These are phyloP conservation scores for Jackrogersella minutella DNA, from an alignment of 495 filamentous ascomycete species.

Conservation along the genomic window DNA sequence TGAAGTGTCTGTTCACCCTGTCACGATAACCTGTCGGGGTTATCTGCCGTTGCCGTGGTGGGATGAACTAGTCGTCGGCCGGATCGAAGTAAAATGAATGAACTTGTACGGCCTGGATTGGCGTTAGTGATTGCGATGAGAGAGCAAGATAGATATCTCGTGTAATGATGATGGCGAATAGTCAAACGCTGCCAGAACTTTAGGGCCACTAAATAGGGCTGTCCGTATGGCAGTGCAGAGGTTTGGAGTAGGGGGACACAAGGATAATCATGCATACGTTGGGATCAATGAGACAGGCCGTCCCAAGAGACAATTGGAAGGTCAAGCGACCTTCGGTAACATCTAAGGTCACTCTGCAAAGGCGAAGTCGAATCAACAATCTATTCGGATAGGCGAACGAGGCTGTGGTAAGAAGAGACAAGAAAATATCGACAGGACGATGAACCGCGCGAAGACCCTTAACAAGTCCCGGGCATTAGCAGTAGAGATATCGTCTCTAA, in stretches of 20 bases:
- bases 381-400: slow-evolving; percentile 5
- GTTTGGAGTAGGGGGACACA: slow-evolving; percentile 37
- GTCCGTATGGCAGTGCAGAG: slow-evolving; percentile 5
- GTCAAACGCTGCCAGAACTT: no score
- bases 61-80: background rate
- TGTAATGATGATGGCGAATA: background rate
- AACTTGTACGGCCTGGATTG: background rate
- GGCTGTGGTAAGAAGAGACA: slow-evolving; percentile 2
- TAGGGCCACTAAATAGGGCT: slow-evolving; percentile 2
- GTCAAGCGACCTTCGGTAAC: slow-evolving; percentile 35
- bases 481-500: slow-evolving; percentile 6
- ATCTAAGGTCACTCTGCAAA: slow-evolving; percentile 20
- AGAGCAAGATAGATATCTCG: background rate
- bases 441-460: slow-evolving; percentile 2
- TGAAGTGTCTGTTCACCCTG: background rate
- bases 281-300: slow-evolving; percentile 35
- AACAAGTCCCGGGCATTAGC: slow-evolving; percentile 12
- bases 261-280: slow-evolving; percentile 35
- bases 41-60: background rate
- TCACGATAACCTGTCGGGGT: background rate
- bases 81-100: background rate
- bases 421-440: slow-evolving; percentile 7
- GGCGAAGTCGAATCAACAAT: background rate
- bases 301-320: slow-evolving; percentile 39
- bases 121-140: slow-evolving; percentile 12